Percentiles rank a stretch among this genome's conserved stretches.
phyloP scores from a whole-genome alignment of 2,329 filamentous ascomycete species.

The Trichoderma sp. region DNA sequence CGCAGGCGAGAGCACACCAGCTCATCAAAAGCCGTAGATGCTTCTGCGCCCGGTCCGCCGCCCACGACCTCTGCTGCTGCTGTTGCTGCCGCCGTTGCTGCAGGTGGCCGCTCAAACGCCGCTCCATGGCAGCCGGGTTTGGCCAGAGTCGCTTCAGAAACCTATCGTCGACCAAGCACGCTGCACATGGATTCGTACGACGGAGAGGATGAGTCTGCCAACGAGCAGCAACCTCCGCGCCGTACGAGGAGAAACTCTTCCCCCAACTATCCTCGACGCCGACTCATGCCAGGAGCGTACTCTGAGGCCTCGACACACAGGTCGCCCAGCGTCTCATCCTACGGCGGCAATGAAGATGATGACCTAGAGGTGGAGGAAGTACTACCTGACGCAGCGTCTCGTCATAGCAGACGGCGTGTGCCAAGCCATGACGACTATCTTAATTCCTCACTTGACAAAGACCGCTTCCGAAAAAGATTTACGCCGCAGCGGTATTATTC shows the following conservation, averaged over 20 bases:
- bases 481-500: constrained; percentile 26
- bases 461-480: constrained; percentile 24
- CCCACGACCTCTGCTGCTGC: constrained; percentile 9
- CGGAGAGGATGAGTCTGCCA: constrained; percentile 24
- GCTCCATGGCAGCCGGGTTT: constrained; percentile 34
- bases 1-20: constrained; percentile 34
- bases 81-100: constrained; percentile 1
- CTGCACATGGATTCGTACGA: constrained; percentile 26
- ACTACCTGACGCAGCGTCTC: constrained; percentile 28
- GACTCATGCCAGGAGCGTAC: constrained; percentile 24
- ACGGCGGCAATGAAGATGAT: constrained; percentile 27
- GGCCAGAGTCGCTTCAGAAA: constrained; percentile 35
- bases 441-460: constrained; percentile 33
- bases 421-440: constrained; percentile 35
- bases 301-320: constrained; percentile 24
- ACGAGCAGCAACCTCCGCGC: constrained; percentile 15
- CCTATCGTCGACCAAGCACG: constrained; percentile 36
- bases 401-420: constrained; percentile 25
- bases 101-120: constrained; percentile 32
- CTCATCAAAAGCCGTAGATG: constrained; percentile 34
- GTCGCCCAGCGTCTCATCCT: constrained; percentile 22
- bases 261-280: constrained; percentile 18
- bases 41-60: constrained; percentile 26
- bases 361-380: constrained; percentile 37
- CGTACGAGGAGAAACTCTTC: constrained; percentile 26